Evolutionary conservation across 441 rosid genomes (phyloP).

Genomic region (Corymbia citriodora): DNA sequence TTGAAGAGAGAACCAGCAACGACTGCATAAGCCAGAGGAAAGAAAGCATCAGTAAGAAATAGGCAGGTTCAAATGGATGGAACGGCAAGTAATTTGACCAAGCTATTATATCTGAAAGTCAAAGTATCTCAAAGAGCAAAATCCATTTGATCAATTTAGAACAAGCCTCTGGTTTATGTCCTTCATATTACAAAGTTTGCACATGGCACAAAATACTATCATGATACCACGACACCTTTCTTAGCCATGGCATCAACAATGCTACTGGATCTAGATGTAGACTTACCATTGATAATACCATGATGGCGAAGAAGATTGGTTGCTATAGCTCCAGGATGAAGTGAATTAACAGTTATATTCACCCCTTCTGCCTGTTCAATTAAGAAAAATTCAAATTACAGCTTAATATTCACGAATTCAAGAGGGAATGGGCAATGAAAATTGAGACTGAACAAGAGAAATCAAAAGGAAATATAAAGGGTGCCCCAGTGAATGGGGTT

Average conservation of each 20-base stretch:
- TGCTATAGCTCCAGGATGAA: slow-evolving; percentile 16
- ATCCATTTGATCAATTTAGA: neutral
- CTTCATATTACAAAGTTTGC: neutral
- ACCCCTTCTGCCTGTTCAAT: slow-evolving; percentile 15
- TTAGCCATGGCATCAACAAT: neutral
- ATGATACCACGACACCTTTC: neutral
- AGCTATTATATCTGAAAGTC: neutral
- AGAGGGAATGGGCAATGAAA: neutral
- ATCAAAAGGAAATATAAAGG: neutral
- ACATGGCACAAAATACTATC: neutral
- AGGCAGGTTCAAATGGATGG: neutral
- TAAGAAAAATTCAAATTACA: neutral
- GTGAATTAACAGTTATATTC: slow-evolving; percentile 8
- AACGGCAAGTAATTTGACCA: neutral
- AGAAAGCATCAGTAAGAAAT: neutral
- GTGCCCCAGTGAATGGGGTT: neutral
- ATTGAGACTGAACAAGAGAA: neutral
- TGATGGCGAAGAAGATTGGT: slow-evolving; percentile 11
- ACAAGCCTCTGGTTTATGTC: neutral
- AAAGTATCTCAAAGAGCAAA: neutral
- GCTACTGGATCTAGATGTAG: neutral
- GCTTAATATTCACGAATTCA: neutral
- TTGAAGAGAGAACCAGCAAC: neutral
- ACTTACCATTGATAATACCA: neutral
- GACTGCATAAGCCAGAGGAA: neutral